These are phyloP conservation scores for Nitzschia sp. DNA, from an alignment of 108 stramenopile species.

Conservation along the genomic window DNA sequence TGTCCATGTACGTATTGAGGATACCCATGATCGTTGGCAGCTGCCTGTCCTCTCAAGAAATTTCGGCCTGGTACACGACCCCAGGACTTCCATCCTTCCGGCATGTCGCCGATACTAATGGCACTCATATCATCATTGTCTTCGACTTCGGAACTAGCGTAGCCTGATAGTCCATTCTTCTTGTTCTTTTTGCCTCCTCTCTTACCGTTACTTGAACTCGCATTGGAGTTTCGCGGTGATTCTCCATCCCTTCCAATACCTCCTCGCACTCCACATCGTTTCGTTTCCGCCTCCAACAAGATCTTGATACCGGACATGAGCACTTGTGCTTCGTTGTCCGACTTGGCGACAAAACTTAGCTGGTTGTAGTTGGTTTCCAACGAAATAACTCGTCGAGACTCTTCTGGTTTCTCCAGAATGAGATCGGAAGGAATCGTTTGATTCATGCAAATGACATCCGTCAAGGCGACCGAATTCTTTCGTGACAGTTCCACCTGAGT, in stretches of 20 bases:
- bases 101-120: neutral
- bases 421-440: slow-evolving; percentile 32
- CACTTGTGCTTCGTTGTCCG: slow-evolving; percentile 68
- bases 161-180: slow-evolving; percentile 18
- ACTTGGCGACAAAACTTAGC: slow-evolving; percentile 70
- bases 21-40: slow-evolving; percentile 44
- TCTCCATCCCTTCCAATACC: slow-evolving; percentile 36
- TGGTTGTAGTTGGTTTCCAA: slow-evolving; percentile 58
- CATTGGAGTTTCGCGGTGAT: slow-evolving; percentile 6
- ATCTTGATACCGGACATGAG: slow-evolving; percentile 74
- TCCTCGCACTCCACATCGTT: slow-evolving; percentile 70
- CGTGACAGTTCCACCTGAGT: slow-evolving; percentile 63
- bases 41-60: slow-evolving; percentile 52
- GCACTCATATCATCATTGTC: slow-evolving; percentile 30
- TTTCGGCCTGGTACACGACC: slow-evolving; percentile 52
- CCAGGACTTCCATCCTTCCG: slow-evolving; percentile 45
- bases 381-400: slow-evolving; percentile 66
- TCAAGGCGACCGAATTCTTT: slow-evolving; percentile 76
- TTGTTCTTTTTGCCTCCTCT: slow-evolving; percentile 15
- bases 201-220: slow-evolving; percentile 1
- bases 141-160: slow-evolving; percentile 38
- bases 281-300: slow-evolving; percentile 75
- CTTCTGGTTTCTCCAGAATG: slow-evolving; percentile 60
- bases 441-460: slow-evolving; percentile 64
- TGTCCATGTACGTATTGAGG: slow-evolving; percentile 74